phyloP scores from a whole-genome alignment of 768 basidiomycete genomes.

The Dioszegia crocea region DNA sequence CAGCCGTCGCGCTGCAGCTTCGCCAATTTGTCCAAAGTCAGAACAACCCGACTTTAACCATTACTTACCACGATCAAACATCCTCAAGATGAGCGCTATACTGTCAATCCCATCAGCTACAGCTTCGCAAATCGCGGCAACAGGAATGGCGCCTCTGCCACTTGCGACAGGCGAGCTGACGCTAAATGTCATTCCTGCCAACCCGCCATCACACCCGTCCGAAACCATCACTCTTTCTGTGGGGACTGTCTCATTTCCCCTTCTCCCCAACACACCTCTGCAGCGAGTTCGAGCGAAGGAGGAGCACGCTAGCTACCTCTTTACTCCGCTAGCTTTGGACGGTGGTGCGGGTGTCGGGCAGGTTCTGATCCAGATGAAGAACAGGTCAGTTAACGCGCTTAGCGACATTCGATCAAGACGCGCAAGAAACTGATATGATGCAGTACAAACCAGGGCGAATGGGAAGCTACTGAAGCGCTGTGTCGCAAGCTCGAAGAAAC shows the following conservation, averaged over 20 bases:
- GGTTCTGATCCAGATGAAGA: constrained; percentile 37
- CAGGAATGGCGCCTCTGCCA: constrained; percentile 22
- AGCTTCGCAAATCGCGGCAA: constrained; percentile 40
- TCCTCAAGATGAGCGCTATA: constrained; percentile 36
- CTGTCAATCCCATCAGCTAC: constrained; percentile 29
- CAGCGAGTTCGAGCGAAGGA: constrained; percentile 35
- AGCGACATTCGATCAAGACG: too few species aligned
- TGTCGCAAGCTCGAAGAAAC: constrained; percentile 28
- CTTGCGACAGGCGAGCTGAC: constrained; percentile 39
- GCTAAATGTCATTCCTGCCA: constrained; percentile 40
- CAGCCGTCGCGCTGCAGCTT: too few species aligned
- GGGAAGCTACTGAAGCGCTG: constrained; percentile 41
- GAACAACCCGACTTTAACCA: too few species aligned
- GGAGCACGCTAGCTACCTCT: constrained; percentile 40
- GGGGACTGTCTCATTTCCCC: constrained; percentile 38
- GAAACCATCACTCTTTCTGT: constrained; percentile 39
- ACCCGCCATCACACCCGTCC: constrained; percentile 37
- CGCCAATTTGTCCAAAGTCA: too few species aligned
- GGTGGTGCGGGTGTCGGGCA: constrained; percentile 37
- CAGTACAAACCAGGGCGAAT: constrained; percentile 35
- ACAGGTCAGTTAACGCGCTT: constrained; percentile 32
- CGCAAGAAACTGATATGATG: neutral
- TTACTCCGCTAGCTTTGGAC: constrained; percentile 34
- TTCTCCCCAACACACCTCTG: constrained; percentile 35
- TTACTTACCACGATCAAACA: neutral